Percentiles rank a stretch among this genome's conserved stretches.
These are phyloP conservation scores for Buxus sempervirens DNA, from an alignment of 164 flowering plant species.

Conservation along the genomic window DNA sequence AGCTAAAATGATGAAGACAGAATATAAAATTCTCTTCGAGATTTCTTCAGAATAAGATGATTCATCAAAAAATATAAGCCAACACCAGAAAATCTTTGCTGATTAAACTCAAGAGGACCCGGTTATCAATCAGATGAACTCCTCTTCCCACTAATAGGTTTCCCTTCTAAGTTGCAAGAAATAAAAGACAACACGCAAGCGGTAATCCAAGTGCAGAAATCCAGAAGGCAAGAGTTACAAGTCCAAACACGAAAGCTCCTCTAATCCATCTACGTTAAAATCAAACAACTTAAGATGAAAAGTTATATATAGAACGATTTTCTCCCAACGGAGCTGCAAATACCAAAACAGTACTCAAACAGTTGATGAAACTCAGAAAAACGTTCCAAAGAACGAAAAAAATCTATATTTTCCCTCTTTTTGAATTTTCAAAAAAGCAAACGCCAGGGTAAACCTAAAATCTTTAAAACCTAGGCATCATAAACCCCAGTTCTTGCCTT, in stretches of 20 bases:
- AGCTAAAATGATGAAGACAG: neutral
- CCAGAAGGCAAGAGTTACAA: neutral
- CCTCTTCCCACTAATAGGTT: neutral
- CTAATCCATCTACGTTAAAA: no score
- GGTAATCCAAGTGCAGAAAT: slow-evolving; percentile 3
- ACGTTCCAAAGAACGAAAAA: neutral
- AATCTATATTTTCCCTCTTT: neutral
- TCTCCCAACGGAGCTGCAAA: neutral
- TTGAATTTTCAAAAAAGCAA: neutral
- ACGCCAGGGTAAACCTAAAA: neutral
- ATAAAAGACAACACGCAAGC: no score
- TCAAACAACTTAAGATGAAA: no score
- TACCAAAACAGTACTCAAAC: neutral
- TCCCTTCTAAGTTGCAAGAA: neutral
- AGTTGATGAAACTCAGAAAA: no score
- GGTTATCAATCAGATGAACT: neutral
- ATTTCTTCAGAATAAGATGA: neutral
- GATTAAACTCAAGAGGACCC: neutral
- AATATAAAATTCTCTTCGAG: neutral
- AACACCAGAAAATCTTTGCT: neutral
- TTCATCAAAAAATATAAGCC: slow-evolving; percentile 1
- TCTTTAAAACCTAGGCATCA: neutral
- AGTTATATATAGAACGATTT: neutral
- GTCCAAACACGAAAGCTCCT: neutral
- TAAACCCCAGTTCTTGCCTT: slow-evolving; percentile 3